Evolutionary conservation across 805 yeast species (phyloP), one percentile per base, ranked within the genome.

Genomic region (Starmerella sp.): DNA sequence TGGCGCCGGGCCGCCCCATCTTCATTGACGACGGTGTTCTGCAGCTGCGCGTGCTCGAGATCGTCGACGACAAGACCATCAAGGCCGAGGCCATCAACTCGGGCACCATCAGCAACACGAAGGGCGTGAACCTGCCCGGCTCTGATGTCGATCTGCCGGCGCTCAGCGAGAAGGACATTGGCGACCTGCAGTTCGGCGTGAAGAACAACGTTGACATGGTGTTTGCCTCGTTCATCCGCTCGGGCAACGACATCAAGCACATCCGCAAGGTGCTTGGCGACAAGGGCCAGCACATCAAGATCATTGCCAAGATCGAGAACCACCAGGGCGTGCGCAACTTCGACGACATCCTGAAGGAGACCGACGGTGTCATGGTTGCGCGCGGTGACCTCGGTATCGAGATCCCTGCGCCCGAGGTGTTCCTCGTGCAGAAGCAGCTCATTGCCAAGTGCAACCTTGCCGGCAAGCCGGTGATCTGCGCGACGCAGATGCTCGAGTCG

Each of bases 301-400:
- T 93, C 77, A 90, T 93, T 67, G 84, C 88, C 72, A 93, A 93
- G 82, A 91, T 93, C 71, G 98, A 93, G 80, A 90, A 89, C 80
- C 97, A 91, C 78, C 98, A 93, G 77, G 98, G 98, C 81, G 97
- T 93, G 68, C 90, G 93, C 86, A 93, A 93, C 83, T 93, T 93
- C 71, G 98, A 93, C 74, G 97, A 87, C 61, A 93, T 93, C 70
- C 82, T 93, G 71, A 73, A 72, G 67, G 95, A 83, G 74, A 93
- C 98, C 61, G 98, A 93, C 72, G 98, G 97, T 79, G 96, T 93
- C 70, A 93, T 93, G 98, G 97, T 93, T 73, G 98, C 98, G 69
- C 85, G 98, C 77, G 98, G 98, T 80, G 98, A 93, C 75, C 81
- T 93, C 68, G 98, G 98, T 81, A 93, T 93, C 69, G 98, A 93